Base-by-base conservation (phyloP, 2,329 filamentous ascomycete genomes). In the Aspergillus phoenicis region DNA sequence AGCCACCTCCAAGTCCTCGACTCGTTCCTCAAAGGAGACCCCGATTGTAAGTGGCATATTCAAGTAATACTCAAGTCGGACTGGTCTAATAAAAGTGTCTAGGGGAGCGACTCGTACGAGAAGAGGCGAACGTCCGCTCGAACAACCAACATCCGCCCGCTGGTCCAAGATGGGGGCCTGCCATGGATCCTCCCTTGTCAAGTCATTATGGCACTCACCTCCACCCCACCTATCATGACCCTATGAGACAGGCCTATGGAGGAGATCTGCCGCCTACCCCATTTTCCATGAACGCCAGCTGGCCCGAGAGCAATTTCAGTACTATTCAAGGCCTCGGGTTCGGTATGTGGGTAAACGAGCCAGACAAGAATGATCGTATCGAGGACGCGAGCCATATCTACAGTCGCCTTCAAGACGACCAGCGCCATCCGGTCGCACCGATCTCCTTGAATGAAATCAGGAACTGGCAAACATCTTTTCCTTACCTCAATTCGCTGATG, bases 1-100 rank as follows among this genome's bases (percentile, higher is more conserved):
- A 88, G 86, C 66, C 86, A 88, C 69, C 81, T 88, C 26, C 86
- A 88, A 71, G 85, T 88, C 2, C 76, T 88, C 20, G 85, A 86
- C 70, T 81, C 79, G 11, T 83, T 85, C 61, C 75, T 87, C 39
- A 78, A 79, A 63, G 78, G 81, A 5, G 81, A 85, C 62, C 80
- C 81, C 28, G 75, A 80, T 61, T 84, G 84, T 85, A 72, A 78
- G 81, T 28, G 10, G 3, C 20, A 17, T 17, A 30, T 38, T 8
- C 4, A 24, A 39, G 22, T 8, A 30, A 17, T 38, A 11, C 22
- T 3, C 4, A 26, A 4, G 4, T 73, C 49, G 41, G 17, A 6
- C 11, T n/a, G 5, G 36, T 20, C 63, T 63, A 56, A 64, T 36
- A 36, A 11, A 20, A 26, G 33, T 22, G n/a, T 8, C 1, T 49